A percentile compares a stretch with the other conserved stretches of the same genome.
phyloP scores from a whole-genome alignment of 2,329 filamentous ascomycete species.

The Aspergillus sp. region DNA sequence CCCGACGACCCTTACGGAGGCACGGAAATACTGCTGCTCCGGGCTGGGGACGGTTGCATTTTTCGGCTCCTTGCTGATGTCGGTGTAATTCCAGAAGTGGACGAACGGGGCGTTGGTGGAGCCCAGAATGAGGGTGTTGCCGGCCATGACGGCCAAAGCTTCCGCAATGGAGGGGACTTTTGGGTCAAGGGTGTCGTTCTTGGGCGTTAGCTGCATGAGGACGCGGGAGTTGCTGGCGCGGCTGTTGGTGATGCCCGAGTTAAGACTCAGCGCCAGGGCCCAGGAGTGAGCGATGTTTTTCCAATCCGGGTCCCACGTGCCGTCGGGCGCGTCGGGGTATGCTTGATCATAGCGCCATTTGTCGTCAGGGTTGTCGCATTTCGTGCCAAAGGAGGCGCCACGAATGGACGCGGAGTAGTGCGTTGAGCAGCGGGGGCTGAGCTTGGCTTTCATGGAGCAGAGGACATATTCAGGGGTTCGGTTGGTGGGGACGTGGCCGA shows the following conservation, averaged over 20 bases:
- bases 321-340: constrained; percentile 33
- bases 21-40: constrained; percentile 61
- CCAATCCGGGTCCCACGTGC: constrained; percentile 51
- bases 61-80: constrained; percentile 36
- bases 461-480: constrained; percentile 57
- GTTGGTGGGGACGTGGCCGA: constrained; percentile 52
- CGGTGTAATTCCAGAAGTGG: constrained; percentile 54
- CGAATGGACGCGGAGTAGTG: constrained; percentile 51
- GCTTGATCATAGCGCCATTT: constrained; percentile 55
- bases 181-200: constrained; percentile 43
- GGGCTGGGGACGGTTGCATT: constrained; percentile 25
- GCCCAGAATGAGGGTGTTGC: constrained; percentile 64
- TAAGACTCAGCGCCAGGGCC: constrained; percentile 56
- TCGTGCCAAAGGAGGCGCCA: constrained; percentile 60
- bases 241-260: constrained; percentile 54
- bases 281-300: constrained; percentile 56
- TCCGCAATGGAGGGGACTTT: constrained; percentile 69
- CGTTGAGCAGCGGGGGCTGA: constrained; percentile 67
- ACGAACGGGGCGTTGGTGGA: constrained; percentile 61
- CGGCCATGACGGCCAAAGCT: constrained; percentile 67
- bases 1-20: constrained; percentile 62
- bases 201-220: constrained; percentile 56
- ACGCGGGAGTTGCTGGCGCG: constrained; percentile 62
- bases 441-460: constrained; percentile 65
- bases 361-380: constrained; percentile 62